Evolutionary conservation across 345 rosid genomes (phyloP), one percentile per base, ranked within the genome.

Genomic region (Xanthoceras sorbifolium): DNA sequence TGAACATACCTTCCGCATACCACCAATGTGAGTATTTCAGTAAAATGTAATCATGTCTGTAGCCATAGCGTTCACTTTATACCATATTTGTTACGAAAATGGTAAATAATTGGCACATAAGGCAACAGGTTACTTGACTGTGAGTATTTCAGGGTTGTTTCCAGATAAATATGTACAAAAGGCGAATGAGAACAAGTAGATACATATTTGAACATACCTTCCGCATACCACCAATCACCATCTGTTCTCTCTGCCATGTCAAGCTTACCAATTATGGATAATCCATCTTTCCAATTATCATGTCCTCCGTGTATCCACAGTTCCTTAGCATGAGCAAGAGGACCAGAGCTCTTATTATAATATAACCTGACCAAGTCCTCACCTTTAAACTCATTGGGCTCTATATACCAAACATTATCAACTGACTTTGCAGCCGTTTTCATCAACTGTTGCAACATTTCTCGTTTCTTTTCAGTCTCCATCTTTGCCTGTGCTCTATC

Each of bases 301-400:
- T 85, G 78, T n/a, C 98, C 98, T 38, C 97, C 99, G 82, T 95
- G 99, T 60, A 95, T 67, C 98, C 99, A 95, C 14, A 95, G 60
- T 66, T 95, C 95, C 50, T 83, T 84, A 48, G 93, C 82, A 82
- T 86, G 74, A 73, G 83, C 83, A 68, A 95, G 89, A 83, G 97
- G 90, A 83, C 98, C 89, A 7, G 92, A 93, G 77, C 70, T 87
- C 82, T 84, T 90, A 84, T 89, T 89, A 84, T 91, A 95, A 78
- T 84, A 86, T 32, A 95, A 65, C 72, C 80, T 87, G 62, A 93
- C 91, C 80, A 62, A 46, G 78, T 89, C 97, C 15, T 9, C 77
- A 54, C 90, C 90, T 64, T 86, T 86, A 75, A 89, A 91, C 73
- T 89, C 81, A 2, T 78, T 85, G 54, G 99, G 96, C 76, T 87